A percentile compares a stretch with the other conserved stretches of the same genome.
phyloP scores from a whole-genome alignment of 169 alveolate species.

The Cryptosporidium meleagridis region DNA sequence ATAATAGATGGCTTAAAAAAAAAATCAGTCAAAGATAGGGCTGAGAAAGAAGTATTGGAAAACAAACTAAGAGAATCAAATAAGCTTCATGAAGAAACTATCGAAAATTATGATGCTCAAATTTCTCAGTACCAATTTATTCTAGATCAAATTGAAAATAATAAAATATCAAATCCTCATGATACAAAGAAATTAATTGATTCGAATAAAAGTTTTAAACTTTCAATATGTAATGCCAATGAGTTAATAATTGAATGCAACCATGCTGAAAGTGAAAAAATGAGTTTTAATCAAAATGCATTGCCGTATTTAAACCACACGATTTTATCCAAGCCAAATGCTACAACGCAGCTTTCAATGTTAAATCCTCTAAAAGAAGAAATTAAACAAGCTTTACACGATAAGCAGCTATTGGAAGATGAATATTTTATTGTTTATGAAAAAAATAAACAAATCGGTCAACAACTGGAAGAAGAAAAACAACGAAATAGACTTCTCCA shows the following conservation, averaged over 20 bases:
- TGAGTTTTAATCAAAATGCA: background rate
- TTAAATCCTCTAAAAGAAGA: constrained; percentile 27
- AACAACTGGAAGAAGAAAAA: constrained; percentile 20
- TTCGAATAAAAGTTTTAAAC: background rate
- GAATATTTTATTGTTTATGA: constrained; percentile 34
- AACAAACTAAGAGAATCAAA: background rate
- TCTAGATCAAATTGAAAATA: constrained; percentile 18
- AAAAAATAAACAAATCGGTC: constrained; percentile 8
- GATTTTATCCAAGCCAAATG: background rate
- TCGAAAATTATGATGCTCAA: background rate
- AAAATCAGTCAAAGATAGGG: constrained; percentile 7
- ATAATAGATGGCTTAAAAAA: constrained; percentile 38
- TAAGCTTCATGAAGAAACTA: background rate
- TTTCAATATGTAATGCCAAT: background rate
- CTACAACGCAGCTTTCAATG: background rate
- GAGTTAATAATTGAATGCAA: background rate
- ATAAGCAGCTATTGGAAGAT: constrained; percentile 50
- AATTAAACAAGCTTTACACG: constrained; percentile 15
- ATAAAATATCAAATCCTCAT: background rate
- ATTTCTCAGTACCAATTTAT: background rate
- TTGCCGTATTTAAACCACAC: background rate
- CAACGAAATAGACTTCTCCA: constrained; percentile 30
- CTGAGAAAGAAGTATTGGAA: background rate
- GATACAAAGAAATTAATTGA: background rate
- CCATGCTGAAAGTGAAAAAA: background rate